These are phyloP conservation scores for Aspergillaceae sp. DNA, from an alignment of 2,329 filamentous ascomycete genomes.

Conservation along the genomic window DNA sequence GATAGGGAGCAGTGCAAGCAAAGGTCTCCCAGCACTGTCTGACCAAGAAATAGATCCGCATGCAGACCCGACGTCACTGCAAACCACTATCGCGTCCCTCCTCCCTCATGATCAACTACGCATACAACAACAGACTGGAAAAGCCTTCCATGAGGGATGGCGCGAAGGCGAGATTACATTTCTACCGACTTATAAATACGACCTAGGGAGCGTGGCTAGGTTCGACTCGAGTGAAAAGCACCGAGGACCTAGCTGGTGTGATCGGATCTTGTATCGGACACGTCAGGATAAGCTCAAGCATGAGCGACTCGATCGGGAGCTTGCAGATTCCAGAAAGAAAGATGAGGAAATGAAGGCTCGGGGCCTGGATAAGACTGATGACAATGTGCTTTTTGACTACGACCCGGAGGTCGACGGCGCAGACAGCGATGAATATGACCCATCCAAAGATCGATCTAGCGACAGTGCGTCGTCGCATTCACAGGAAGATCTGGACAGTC, in stretches of 20 bases:
- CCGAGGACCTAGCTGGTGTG: constrained; percentile 90
- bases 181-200: constrained; percentile 94
- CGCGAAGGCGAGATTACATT: constrained; percentile 80
- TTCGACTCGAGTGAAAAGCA: constrained; percentile 96
- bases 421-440: constrained; percentile 52
- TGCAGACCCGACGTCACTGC: constrained; percentile 74
- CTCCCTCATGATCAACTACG: constrained; percentile 82
- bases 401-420: constrained; percentile 69
- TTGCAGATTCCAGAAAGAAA: constrained; percentile 57
- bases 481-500: constrained; percentile 36
- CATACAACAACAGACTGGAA: constrained; percentile 63
- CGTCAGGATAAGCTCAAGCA: constrained; percentile 60
- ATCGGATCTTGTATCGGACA: constrained; percentile 81
- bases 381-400: constrained; percentile 82
- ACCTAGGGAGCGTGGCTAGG: constrained; percentile 80
- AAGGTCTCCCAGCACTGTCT: constrained; percentile 9
- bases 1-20: constrained; percentile 1
- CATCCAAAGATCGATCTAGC: constrained; percentile 44
- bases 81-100: constrained; percentile 78
- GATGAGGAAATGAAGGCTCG: constrained; percentile 80
- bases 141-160: constrained; percentile 86
- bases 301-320: constrained; percentile 55
- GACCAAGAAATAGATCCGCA: constrained; percentile 63
- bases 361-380: constrained; percentile 70
- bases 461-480: constrained; percentile 22